phyloP scores from a whole-genome alignment of 257 asterid genomes.

The Avicennia marina region DNA sequence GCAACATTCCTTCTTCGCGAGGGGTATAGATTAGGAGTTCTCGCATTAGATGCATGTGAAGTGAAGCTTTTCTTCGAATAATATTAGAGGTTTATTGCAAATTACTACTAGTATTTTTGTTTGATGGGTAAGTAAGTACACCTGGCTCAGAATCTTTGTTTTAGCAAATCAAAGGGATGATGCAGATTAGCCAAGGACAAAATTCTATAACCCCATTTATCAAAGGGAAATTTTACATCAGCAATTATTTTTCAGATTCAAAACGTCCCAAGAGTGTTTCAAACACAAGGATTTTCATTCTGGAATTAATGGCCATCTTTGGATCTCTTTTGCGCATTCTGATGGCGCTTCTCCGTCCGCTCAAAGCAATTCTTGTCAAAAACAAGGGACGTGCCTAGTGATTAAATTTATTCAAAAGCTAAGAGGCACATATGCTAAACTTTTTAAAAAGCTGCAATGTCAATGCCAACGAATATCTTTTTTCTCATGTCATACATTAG shows the following conservation, averaged over 20 bases:
- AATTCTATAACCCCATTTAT: too few relatives aligned
- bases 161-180: not conserved
- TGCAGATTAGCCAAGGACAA: not conserved
- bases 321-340: not conserved
- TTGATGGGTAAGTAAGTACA: conserved; percentile 2
- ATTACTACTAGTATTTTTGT: too few relatives aligned
- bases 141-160: not conserved
- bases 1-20: too few relatives aligned
- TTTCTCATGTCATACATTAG: too few relatives aligned
- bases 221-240: too few relatives aligned
- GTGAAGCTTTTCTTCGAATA: too few relatives aligned
- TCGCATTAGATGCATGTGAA: too few relatives aligned
- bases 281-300: not conserved
- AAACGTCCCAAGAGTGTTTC: not conserved
- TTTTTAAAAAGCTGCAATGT: not conserved
- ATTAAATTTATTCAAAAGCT: not conserved
- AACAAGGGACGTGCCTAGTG: not conserved
- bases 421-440: not conserved
- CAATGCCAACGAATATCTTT: not conserved
- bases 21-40: not conserved
- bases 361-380: not conserved
- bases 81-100: too few relatives aligned
- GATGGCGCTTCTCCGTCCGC: not conserved
- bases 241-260: too few relatives aligned
- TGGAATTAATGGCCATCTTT: not conserved